Evolutionary conservation across 2,329 filamentous ascomycete species (phyloP), one percentile per base, ranked within the genome.

Genomic region (Knufia petricola): DNA sequence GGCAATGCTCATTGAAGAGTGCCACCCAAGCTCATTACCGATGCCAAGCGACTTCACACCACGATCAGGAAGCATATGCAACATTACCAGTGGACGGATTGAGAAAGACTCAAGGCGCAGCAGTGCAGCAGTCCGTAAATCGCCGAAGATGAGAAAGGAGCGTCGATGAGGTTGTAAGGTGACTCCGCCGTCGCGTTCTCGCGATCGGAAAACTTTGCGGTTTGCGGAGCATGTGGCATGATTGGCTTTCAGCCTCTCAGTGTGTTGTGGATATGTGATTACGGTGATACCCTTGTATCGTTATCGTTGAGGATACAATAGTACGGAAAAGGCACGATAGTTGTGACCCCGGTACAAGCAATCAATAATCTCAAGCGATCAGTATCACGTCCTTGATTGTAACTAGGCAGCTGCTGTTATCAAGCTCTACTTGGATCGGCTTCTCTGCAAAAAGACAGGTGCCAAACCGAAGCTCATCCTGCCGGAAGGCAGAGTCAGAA

Each of bases 1-100:
- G 9, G 58, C 58, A 17, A 59, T 59, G 58, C 52, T 59, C 13
- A 54, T 59, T 43, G 58, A 59, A 49, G 58, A 59, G 31, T 58
- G 56, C 45, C 58, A 59, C 30, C 58, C 58, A 12, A 58, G 55
- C 44, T 59, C 58, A 13, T 34, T 59, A 15, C 57, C 57, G 9
- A 42, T 53, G 12, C 49, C 51, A 24, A 51, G 43, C 26, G 55
- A 53, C 21, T 48, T 52, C 32, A 46, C 32, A 26, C 19, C 52
- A 9, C 51, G 50, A 31, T 49, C 44, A 24, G 38, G 50, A 37
- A 58, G 45, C n/a, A 48, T 40, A 7, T 47, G 51, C 50, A 45
- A 50, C 20, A 19, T 50, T 28, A 50, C 47, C 13, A 31, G 12
- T 21, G 51, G 55, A 19, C 40, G 55, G 32, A 52, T 56, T 24